phyloP scores from a whole-genome alignment of 257 asterid species.

The Anisodus tanguticus region DNA sequence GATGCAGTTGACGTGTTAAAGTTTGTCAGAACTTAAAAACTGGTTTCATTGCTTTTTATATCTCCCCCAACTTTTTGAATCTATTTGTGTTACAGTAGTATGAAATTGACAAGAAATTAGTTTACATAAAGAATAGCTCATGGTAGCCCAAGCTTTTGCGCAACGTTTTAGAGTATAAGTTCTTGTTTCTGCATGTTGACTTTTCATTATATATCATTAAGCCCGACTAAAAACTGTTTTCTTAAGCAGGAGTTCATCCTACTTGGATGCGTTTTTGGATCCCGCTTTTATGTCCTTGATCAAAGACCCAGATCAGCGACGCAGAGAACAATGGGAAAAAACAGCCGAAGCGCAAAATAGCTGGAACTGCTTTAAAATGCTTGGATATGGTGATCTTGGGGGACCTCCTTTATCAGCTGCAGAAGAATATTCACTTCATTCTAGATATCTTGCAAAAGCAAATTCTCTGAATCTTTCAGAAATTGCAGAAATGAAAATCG shows the following conservation, averaged over 20 bases:
- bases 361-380: constrained; percentile 67
- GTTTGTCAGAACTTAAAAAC: not conserved
- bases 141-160: not conserved
- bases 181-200: constrained; percentile 4
- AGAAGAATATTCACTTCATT: constrained; percentile 93
- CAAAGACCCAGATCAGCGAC: constrained; percentile 87
- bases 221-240: not conserved
- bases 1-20: constrained; percentile 16
- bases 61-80: constrained; percentile 6
- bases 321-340: constrained; percentile 90
- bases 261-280: constrained; percentile 83
- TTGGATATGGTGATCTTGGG: constrained; percentile 92
- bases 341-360: constrained; percentile 79
- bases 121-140: constrained; percentile 8
- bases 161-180: not conserved
- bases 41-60: not conserved
- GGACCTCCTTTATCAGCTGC: constrained; percentile 88
- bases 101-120: not conserved
- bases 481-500: constrained; percentile 90
- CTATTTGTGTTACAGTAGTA: not conserved
- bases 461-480: constrained; percentile 86
- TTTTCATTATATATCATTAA: not conserved
- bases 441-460: constrained; percentile 95
- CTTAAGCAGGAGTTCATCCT: constrained; percentile 62
- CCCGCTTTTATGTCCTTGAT: constrained; percentile 94